phyloP scores from a whole-genome alignment of 2,329 filamentous ascomycete species.

The Cryphonectria parasitica region DNA sequence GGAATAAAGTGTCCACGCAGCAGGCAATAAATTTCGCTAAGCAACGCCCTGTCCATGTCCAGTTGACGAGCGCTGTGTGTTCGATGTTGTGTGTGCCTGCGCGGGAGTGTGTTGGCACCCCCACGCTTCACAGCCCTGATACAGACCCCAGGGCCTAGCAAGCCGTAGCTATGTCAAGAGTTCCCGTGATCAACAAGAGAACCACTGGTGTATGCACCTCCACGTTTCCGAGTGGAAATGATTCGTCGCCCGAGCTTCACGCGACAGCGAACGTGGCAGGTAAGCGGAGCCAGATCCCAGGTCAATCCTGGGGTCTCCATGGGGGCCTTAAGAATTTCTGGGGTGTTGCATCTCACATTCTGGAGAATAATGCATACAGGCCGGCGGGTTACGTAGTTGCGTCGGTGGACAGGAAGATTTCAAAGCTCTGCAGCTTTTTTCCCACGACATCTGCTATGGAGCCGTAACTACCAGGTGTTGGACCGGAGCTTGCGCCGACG shows the following conservation, averaged over 20 bases:
- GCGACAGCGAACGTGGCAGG: neutral
- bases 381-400: neutral
- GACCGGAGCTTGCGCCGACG: neutral
- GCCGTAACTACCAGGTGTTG: neutral
- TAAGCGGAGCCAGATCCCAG: neutral
- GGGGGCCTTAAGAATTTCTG: neutral
- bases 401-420: neutral
- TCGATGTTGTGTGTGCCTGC: neutral
- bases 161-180: neutral
- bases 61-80: neutral
- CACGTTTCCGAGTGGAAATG: neutral
- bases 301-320: neutral
- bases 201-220: conserved; percentile 1
- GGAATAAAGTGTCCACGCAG: neutral
- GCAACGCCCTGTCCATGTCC: neutral
- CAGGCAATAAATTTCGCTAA: neutral
- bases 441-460: neutral
- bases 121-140: neutral
- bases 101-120: neutral
- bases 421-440: neutral
- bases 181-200: neutral
- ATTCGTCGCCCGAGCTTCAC: neutral
- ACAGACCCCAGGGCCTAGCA: neutral
- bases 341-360: neutral
- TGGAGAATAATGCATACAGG: neutral